Evolutionary conservation across 192 early-diverging fungal genomes (phyloP).

Genomic region (Podila minutissima): DNA sequence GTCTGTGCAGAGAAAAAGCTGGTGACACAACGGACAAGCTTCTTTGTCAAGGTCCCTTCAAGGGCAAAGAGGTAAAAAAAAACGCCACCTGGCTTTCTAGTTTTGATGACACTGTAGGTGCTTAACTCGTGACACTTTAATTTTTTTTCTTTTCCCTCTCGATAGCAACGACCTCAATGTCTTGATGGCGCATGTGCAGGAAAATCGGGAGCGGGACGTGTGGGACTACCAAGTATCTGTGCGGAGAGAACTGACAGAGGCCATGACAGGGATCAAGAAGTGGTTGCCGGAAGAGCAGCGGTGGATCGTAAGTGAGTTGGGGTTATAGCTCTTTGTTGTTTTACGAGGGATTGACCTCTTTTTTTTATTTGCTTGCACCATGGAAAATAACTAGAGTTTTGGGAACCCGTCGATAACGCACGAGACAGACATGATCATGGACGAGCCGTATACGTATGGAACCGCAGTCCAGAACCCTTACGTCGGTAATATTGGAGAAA

Average conservation of each 20-base stretch:
- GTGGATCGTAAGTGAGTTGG: neutral
- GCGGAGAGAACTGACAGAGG: constrained; percentile 10
- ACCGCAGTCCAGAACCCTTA: constrained; percentile 29
- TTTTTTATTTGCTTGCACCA: neutral
- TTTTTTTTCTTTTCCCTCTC: neutral
- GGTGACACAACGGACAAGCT: constrained; percentile 24
- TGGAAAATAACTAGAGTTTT: constrained; percentile 1
- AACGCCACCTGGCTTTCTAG: neutral
- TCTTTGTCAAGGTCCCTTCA: constrained; percentile 9
- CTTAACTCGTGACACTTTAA: neutral
- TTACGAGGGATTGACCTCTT: neutral
- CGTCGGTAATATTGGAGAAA: constrained; percentile 16
- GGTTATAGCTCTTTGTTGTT: neutral
- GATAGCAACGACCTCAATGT: constrained; percentile 14
- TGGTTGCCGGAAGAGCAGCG: constrained; percentile 6
- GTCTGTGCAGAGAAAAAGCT: constrained; percentile 10
- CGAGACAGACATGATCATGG: constrained; percentile 37
- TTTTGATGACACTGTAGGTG: neutral
- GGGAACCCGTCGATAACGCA: constrained; percentile 1
- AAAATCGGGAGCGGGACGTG: neutral
- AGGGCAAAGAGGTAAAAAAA: constrained; percentile 8
- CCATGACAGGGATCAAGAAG: constrained; percentile 23
- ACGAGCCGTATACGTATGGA: constrained; percentile 23
- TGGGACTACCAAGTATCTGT: constrained; percentile 25
- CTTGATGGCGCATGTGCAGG: constrained; percentile 30